phyloP scores from a whole-genome alignment of 2,329 filamentous ascomycete genomes.

The Dichotomopilus funicola region DNA sequence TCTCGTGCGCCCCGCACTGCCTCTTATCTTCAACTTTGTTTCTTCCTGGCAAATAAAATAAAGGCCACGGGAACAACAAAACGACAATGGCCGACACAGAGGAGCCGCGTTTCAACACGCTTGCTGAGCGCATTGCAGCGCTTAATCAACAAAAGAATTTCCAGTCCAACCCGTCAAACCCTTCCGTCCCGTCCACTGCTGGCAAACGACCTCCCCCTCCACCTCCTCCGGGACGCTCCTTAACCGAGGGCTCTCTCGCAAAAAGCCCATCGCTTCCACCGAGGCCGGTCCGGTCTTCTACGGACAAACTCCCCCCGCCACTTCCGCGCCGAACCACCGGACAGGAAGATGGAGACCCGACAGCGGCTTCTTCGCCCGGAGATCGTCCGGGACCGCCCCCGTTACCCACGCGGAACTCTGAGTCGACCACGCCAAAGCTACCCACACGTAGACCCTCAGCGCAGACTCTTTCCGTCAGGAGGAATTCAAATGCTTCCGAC shows the following conservation, averaged over 20 bases:
- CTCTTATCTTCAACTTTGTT: too few relatives aligned
- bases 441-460: constrained; percentile 45
- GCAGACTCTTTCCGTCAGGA: constrained; percentile 37
- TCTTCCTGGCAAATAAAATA: too few relatives aligned
- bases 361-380: constrained; percentile 23
- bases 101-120: constrained; percentile 54
- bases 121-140: constrained; percentile 58
- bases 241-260: constrained; percentile 28
- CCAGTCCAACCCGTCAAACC: constrained; percentile 30
- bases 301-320: constrained; percentile 30
- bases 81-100: constrained; percentile 52
- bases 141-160: constrained; percentile 58
- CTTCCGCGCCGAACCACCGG: constrained; percentile 34
- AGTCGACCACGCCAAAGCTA: constrained; percentile 39
- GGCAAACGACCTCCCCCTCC: constrained; percentile 40
- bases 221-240: constrained; percentile 39
- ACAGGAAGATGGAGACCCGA: constrained; percentile 19
- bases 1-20: too few relatives aligned
- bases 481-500: constrained; percentile 53
- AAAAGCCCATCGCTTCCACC: constrained; percentile 35
- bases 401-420: constrained; percentile 33
- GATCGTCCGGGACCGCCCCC: constrained; percentile 29
- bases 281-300: constrained; percentile 27
- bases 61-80: too few relatives aligned
- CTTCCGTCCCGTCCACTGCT: constrained; percentile 18